Percentiles rank a stretch among this genome's conserved stretches.
phyloP scores from a whole-genome alignment of 768 basidiomycete species.

The Cystobasidiopsis lactophilus region DNA sequence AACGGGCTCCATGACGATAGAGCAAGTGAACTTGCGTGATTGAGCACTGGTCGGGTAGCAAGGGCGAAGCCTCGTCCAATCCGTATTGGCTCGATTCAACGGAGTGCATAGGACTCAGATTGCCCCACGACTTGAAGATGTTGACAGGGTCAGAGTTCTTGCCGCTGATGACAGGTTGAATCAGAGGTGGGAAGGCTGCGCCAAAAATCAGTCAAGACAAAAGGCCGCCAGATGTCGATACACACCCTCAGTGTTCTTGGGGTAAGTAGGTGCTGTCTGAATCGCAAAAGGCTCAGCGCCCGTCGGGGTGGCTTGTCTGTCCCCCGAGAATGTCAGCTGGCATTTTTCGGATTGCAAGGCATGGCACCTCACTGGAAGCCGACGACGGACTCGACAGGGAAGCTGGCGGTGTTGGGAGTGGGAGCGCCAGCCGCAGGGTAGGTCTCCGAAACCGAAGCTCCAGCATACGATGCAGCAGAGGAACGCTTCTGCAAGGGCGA shows the following conservation, averaged over 20 bases:
- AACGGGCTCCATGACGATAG: conserved; percentile 22
- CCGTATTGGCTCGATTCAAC: conserved; percentile 22
- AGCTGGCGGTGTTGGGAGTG: not conserved
- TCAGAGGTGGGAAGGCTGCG: not conserved
- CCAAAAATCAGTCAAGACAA: not conserved
- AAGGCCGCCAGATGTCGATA: not conserved
- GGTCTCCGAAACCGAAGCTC: not conserved
- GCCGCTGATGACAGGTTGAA: not conserved
- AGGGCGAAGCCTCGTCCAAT: conserved; percentile 20
- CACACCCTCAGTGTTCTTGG: not conserved
- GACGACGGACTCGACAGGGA: not conserved
- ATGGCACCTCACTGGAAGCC: not conserved
- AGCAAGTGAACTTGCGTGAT: conserved; percentile 18
- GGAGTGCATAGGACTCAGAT: conserved; percentile 22
- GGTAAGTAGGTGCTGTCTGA: conserved; percentile 6
- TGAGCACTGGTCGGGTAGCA: conserved; percentile 20
- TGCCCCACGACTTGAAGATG: conserved; percentile 23
- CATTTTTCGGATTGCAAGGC: not conserved
- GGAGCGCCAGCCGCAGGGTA: not conserved
- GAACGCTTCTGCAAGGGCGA: too few relatives aligned
- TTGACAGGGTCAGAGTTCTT: not conserved
- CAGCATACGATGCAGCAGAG: not conserved
- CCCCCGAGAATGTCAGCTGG: not conserved
- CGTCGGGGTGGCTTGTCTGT: conserved; percentile 6
- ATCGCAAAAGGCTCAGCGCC: conserved; percentile 13